Percentiles rank a stretch among this genome's conserved stretches.
Conservation (phyloP, 371 early-diverging fungal genomes). For the Actinomortierella ambigua region DNA sequence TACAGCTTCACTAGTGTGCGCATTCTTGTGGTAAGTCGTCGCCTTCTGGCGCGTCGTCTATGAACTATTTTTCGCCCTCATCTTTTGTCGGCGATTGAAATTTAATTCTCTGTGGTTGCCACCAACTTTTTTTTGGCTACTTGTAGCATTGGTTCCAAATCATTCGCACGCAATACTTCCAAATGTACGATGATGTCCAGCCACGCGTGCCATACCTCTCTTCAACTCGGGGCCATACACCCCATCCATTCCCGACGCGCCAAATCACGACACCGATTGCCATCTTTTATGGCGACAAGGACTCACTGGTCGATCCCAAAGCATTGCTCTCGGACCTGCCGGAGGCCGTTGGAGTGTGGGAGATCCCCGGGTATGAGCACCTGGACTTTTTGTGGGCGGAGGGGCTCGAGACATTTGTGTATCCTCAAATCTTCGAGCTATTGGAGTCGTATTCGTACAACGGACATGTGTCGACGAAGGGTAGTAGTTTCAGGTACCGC, state of each 20-base stretch:
- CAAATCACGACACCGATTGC: slow-evolving; percentile 87
- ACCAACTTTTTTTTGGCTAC: slow-evolving; percentile 5
- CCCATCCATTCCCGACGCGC: slow-evolving; percentile 76
- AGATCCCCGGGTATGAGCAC: slow-evolving; percentile 77
- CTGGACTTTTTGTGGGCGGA: slow-evolving; percentile 84
- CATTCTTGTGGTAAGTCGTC: slow-evolving; percentile 72
- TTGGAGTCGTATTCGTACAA: slow-evolving; percentile 36
- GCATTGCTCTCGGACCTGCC: slow-evolving; percentile 64
- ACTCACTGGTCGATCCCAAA: slow-evolving; percentile 81
- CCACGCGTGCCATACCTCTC: slow-evolving; percentile 61
- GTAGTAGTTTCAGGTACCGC: not conserved
- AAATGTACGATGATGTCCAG: slow-evolving; percentile 92
- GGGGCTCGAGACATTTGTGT: slow-evolving; percentile 38
- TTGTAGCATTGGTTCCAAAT: slow-evolving; percentile 92
- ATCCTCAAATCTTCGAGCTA: slow-evolving; percentile 27
- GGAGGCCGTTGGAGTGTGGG: slow-evolving; percentile 63
- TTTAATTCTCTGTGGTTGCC: too few species aligned
- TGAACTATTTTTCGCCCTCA: not conserved
- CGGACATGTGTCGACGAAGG: slow-evolving; percentile 24
- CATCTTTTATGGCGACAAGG: slow-evolving; percentile 89
- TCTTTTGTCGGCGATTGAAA: too few species aligned
- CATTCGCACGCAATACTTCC: slow-evolving; percentile 84
- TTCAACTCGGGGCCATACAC: slow-evolving; percentile 56
- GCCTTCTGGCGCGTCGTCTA: not conserved
- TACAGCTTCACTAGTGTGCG: slow-evolving; percentile 92